phyloP scores from a whole-genome alignment of 1,284 basidiomycete species.

The Peniophora sp. region DNA sequence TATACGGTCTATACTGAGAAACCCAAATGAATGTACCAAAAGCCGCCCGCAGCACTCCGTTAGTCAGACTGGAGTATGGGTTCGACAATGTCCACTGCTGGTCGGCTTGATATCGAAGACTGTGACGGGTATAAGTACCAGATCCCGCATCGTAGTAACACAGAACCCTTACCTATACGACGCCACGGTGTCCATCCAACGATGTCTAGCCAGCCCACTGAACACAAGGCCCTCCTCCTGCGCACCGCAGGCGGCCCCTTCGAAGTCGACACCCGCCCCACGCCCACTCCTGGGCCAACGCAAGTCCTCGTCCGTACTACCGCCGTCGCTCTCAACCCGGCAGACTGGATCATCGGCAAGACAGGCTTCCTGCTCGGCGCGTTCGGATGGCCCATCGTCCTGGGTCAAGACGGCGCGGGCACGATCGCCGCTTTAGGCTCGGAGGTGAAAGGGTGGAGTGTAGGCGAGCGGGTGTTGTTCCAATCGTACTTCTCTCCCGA shows the following conservation, averaged over 20 bases:
- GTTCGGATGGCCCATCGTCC: slow-evolving; percentile 23
- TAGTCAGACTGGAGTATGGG: too few species aligned
- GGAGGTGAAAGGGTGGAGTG: slow-evolving; percentile 29
- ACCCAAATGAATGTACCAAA: too few species aligned
- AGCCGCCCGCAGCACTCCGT: too few species aligned
- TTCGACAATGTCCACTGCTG: too few species aligned
- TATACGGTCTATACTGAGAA: too few species aligned
- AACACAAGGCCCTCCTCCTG: slow-evolving; percentile 19
- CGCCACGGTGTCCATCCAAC: too few species aligned
- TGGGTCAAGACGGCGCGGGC: slow-evolving; percentile 43
- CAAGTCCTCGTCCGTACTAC: slow-evolving; percentile 27
- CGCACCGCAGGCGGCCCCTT: slow-evolving; percentile 14
- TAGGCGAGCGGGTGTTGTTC: slow-evolving; percentile 40
- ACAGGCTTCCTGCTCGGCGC: slow-evolving; percentile 15
- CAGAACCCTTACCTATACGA: too few species aligned
- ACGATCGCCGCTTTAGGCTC: slow-evolving; percentile 37
- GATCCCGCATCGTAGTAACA: too few species aligned
- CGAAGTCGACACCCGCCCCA: slow-evolving; percentile 7
- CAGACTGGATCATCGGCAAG: slow-evolving; percentile 30
- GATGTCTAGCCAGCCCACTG: too few species aligned
- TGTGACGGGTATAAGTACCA: too few species aligned
- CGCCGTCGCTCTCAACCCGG: slow-evolving; percentile 25
- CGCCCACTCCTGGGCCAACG: slow-evolving; percentile 18
- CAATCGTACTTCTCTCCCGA: slow-evolving; percentile 14
- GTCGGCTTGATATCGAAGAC: too few species aligned